These are phyloP conservation scores for Apiospora kogelbergensis DNA, from an alignment of 2,329 filamentous ascomycete species.

Conservation along the genomic window DNA sequence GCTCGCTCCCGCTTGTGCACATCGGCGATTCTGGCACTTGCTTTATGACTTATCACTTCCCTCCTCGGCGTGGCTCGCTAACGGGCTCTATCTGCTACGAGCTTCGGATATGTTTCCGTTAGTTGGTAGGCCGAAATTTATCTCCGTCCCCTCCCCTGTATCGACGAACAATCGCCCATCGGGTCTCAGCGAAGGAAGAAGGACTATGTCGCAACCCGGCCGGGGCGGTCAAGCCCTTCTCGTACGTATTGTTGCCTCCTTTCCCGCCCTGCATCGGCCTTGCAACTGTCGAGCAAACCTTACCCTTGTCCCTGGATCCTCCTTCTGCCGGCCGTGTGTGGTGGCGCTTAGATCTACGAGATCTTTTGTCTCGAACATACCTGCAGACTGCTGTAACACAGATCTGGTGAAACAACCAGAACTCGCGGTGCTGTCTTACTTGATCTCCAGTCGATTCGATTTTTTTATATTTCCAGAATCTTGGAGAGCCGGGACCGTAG, in stretches of 20 bases:
- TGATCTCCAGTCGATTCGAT: conserved; percentile 5
- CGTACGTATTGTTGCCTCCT: conserved; percentile 9
- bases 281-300: conserved; percentile 10
- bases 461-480: conserved; percentile 10
- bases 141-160: background rate
- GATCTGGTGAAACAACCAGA: conserved; percentile 7
- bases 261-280: conserved; percentile 9
- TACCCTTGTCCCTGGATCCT: conserved; percentile 2
- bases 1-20: background rate
- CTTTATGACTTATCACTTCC: background rate
- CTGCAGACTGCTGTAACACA: conserved; percentile 9
- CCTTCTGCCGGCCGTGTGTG: conserved; percentile 1
- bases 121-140: background rate
- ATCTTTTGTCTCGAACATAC: conserved; percentile 7
- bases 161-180: background rate
- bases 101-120: background rate
- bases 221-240: conserved; percentile 7
- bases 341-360: conserved; percentile 8
- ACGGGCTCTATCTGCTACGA: background rate
- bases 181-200: conserved; percentile 5
- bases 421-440: conserved; percentile 7
- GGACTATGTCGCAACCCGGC: conserved; percentile 5
- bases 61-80: background rate
- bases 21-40: background rate
- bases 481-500: background rate